Evolutionary conservation across 768 basidiomycete genomes (phyloP).

Genomic region (Trametes coccinea): DNA sequence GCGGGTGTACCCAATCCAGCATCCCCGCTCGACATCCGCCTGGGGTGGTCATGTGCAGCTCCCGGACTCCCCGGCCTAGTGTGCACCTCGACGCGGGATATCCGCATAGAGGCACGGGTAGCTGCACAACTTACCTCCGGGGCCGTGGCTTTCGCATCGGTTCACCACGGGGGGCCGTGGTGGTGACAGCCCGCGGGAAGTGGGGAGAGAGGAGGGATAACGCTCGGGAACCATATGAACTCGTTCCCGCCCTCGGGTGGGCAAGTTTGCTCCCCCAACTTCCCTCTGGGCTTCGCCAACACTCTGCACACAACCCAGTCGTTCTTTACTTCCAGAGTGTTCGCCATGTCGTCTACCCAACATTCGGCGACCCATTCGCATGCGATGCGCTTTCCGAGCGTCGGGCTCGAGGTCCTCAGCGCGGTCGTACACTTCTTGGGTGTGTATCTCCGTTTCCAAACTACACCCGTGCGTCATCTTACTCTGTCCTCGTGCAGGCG

Average conservation of each 20-base stretch:
- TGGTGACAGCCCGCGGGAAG: too few species aligned
- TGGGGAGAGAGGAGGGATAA: neutral
- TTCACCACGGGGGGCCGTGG: neutral
- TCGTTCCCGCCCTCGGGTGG: neutral
- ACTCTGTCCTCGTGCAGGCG: conserved; percentile 26
- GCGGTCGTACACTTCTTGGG: conserved; percentile 20
- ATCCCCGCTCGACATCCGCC: neutral
- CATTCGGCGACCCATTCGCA: conserved; percentile 12
- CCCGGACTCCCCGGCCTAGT: neutral
- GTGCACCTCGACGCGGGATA: neutral
- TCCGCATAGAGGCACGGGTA: neutral
- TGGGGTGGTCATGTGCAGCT: neutral
- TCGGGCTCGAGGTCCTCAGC: conserved; percentile 19
- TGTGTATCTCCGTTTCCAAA: neutral
- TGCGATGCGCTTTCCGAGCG: conserved; percentile 13
- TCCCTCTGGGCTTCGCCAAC: neutral
- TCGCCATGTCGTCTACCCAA: neutral
- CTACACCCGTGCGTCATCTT: neutral
- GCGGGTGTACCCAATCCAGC: conserved; percentile 2
- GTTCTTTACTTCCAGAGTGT: neutral
- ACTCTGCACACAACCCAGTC: neutral
- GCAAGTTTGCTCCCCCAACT: neutral
- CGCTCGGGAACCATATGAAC: neutral
- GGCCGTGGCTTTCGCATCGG: neutral
- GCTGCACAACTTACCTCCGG: conserved; percentile 1